Conservation (phyloP, 164 flowering plant species). For the Cinnamomum chago region DNA sequence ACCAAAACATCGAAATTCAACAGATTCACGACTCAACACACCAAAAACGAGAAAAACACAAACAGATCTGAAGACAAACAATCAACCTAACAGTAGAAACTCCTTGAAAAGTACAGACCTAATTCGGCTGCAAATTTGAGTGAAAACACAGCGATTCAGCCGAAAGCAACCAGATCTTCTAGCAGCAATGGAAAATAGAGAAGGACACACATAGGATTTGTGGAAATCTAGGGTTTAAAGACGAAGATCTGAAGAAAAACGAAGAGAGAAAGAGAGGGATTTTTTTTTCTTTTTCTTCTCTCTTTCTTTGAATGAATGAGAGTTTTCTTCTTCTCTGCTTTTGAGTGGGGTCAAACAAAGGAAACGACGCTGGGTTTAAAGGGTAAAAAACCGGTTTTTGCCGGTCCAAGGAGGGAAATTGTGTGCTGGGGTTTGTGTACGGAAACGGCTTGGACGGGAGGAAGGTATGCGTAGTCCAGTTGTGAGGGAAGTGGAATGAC, state of each 20-base stretch:
- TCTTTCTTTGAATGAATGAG: neutral
- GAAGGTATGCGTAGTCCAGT: no score
- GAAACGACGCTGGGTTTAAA: constrained; percentile 23
- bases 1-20: neutral
- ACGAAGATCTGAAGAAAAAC: constrained; percentile 2
- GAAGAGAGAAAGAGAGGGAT: neutral
- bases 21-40: neutral
- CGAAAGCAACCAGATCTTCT: neutral
- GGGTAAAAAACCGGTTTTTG: constrained; percentile 17
- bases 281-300: no score
- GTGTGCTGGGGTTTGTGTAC: no score
- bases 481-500: no score
- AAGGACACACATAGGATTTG: neutral
- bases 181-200: neutral
- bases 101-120: neutral
- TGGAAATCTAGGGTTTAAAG: constrained; percentile 1
- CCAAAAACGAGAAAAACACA: neutral
- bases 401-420: constrained; percentile 9
- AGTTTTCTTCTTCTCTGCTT: neutral
- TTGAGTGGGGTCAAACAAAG: constrained; percentile 2
- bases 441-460: no score
- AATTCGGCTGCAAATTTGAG: constrained; percentile 1
- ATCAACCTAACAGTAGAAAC: neutral
- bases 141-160: constrained; percentile 1
- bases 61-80: neutral